Base-by-base conservation (phyloP, 2,329 filamentous ascomycete genomes). In the Epichloe sibirici region DNA sequence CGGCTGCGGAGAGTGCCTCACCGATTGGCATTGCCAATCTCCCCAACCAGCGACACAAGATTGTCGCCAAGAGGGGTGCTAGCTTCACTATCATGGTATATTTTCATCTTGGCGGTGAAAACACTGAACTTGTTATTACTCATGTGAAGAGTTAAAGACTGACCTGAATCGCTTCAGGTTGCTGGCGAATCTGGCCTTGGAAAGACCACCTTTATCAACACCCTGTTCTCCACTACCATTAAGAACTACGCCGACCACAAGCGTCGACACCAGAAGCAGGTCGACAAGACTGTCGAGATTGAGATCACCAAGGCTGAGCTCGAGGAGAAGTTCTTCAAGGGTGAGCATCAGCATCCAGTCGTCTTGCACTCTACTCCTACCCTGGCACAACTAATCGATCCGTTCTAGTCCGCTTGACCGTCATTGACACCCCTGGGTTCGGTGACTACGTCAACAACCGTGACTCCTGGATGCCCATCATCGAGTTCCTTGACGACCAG, bases 221-320 rank as follows among this genome's bases (percentile, higher is more conserved):
- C 93, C 55, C 85, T 98, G 56, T 98, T 98, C 81, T 98, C 93
- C 58, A 98, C 94, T 61, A 98, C 93, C 65, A 98, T 98, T 82
- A 98, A 98, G 82, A 98, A 97, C 82, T 98, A 98, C 73, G 93
- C 93, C 81, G 93, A 98, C 74, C 91, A 98, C 82, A 95, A 95
- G 81, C 88, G 90, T 74, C 88, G 93, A 68, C 93, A 98, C 74
- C 88, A 93, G 75, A 98, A 98, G 83, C 93, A 98, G 78, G 83
- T 97, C 62, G 93, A 98, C 78, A 97, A 97, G 82, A 98, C 93
- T 11, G 93, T 98, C 60, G 94, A 98, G 78, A 98, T 98, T 63
- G 93, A 98, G 74, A 98, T 98, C 69, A 98, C 93, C 71, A 98
- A 98, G 82, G 93, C 93, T 55, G 93, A 98, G 78, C 78, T 98